Evolutionary conservation across 768 basidiomycete species (phyloP).

Genomic region (Leccinum incarnatum): DNA sequence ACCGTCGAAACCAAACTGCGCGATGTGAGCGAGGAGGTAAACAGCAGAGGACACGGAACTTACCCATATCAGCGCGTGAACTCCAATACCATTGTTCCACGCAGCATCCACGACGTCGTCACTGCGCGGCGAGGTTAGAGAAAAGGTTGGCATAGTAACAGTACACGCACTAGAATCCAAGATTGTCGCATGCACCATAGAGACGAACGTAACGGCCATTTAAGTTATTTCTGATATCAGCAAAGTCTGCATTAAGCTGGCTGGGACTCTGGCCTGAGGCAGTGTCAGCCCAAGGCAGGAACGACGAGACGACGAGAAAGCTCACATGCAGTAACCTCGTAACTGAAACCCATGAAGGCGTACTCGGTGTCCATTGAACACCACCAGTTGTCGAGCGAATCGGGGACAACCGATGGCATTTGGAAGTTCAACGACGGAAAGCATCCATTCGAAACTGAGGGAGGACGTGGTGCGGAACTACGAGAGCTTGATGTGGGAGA

Average conservation of each 20-base stretch:
- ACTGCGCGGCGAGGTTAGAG: slow-evolving; percentile 22
- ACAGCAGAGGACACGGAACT: slow-evolving; percentile 11
- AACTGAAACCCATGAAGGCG: slow-evolving; percentile 75
- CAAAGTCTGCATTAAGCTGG: slow-evolving; percentile 53
- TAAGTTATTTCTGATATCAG: slow-evolving; percentile 56
- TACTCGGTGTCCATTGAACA: slow-evolving; percentile 63
- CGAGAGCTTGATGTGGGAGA: neutral
- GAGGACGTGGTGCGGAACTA: neutral
- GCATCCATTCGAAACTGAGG: slow-evolving; percentile 20
- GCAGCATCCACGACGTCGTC: slow-evolving; percentile 67
- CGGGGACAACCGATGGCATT: slow-evolving; percentile 52
- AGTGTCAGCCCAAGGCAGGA: slow-evolving; percentile 1
- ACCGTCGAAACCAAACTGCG: slow-evolving; percentile 39
- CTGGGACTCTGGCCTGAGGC: slow-evolving; percentile 53
- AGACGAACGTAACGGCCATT: slow-evolving; percentile 62
- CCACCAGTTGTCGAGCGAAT: slow-evolving; percentile 56
- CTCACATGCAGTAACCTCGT: slow-evolving; percentile 66
- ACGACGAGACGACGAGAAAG: neutral
- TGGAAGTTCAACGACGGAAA: slow-evolving; percentile 45
- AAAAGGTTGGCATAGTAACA: slow-evolving; percentile 14
- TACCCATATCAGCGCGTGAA: slow-evolving; percentile 76
- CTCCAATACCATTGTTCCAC: slow-evolving; percentile 64
- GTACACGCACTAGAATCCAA: slow-evolving; percentile 37
- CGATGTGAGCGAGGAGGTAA: neutral
- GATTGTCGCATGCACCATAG: slow-evolving; percentile 40